These are phyloP conservation scores for Blepharisma japonicum DNA, from an alignment of 73 alveolate genomes.

Conservation along the genomic window DNA sequence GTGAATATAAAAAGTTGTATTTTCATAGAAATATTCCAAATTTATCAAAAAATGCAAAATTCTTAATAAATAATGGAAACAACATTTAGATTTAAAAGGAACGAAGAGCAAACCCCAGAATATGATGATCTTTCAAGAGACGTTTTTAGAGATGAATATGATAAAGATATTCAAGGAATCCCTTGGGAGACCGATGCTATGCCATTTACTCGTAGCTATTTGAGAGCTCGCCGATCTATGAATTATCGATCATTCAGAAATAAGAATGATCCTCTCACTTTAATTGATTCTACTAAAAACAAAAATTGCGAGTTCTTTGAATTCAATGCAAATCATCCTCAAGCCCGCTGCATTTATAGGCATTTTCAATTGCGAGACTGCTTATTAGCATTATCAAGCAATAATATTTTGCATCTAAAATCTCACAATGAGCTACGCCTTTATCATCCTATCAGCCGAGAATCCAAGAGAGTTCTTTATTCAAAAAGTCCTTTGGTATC, in stretches of 20 bases:
- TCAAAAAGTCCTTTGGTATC: slow-evolving; percentile 1
- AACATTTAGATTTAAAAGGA: too few species aligned
- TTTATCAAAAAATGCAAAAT: too few species aligned
- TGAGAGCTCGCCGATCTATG: neutral
- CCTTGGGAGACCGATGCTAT: neutral
- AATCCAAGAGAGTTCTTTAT: neutral
- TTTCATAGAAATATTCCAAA: too few species aligned
- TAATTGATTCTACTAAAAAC: neutral
- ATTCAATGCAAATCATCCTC: neutral
- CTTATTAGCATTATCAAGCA: neutral
- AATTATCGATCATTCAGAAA: neutral
- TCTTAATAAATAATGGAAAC: too few species aligned
- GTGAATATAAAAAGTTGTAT: too few species aligned
- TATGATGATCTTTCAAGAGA: too few species aligned
- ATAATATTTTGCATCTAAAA: neutral
- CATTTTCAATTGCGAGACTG: slow-evolving; percentile 20
- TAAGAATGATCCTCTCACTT: neutral
- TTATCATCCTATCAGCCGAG: neutral
- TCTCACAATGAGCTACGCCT: neutral
- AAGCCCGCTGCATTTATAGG: neutral
- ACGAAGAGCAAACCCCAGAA: too few species aligned
- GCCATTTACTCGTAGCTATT: slow-evolving; percentile 3
- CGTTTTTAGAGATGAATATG: neutral
- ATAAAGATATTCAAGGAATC: slow-evolving; percentile 19
- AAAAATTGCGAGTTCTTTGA: neutral